These are phyloP conservation scores for Pleurotus platypus DNA, from an alignment of 768 basidiomycete species.

Conservation along the genomic window DNA sequence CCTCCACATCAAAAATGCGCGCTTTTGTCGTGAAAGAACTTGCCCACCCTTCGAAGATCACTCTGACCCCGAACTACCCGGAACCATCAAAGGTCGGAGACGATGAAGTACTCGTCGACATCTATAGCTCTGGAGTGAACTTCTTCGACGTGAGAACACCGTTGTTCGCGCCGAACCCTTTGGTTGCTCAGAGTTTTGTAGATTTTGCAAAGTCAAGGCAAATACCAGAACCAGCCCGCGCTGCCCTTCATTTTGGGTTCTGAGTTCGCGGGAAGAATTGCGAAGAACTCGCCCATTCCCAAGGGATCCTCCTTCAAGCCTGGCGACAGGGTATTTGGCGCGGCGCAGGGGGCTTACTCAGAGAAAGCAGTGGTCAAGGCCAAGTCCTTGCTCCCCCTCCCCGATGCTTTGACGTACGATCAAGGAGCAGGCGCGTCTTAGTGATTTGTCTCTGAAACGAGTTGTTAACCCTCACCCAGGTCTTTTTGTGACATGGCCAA, in stretches of 20 bases:
- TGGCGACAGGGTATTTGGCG: conserved; percentile 89
- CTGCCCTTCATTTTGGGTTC: conserved; percentile 83
- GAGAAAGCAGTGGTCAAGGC: conserved; percentile 65
- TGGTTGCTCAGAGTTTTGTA: conserved; percentile 18
- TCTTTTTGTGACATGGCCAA: conserved; percentile 86
- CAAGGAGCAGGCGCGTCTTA: conserved; percentile 70
- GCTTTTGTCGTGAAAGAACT: conserved; percentile 74
- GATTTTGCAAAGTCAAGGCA: conserved; percentile 87
- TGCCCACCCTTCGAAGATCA: conserved; percentile 63
- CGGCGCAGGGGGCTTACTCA: conserved; percentile 73
- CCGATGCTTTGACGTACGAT: conserved; percentile 73
- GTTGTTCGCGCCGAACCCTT: too few species aligned
- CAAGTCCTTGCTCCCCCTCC: conserved; percentile 57
- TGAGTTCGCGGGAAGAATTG: conserved; percentile 82
- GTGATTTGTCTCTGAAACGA: not conserved
- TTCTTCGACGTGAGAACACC: conserved; percentile 60
- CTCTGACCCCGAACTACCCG: conserved; percentile 49
- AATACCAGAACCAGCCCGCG: conserved; percentile 81
- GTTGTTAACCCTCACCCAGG: conserved; percentile 35
- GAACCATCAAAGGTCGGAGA: conserved; percentile 44
- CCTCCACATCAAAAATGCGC: conserved; percentile 47
- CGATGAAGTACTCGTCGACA: conserved; percentile 67
- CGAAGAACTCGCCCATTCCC: conserved; percentile 71
- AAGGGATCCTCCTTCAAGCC: conserved; percentile 70
- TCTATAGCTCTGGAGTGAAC: conserved; percentile 73